Base-by-base conservation (phyloP, 371 early-diverging fungal species). In the Syncephalastrum racemosum region DNA sequence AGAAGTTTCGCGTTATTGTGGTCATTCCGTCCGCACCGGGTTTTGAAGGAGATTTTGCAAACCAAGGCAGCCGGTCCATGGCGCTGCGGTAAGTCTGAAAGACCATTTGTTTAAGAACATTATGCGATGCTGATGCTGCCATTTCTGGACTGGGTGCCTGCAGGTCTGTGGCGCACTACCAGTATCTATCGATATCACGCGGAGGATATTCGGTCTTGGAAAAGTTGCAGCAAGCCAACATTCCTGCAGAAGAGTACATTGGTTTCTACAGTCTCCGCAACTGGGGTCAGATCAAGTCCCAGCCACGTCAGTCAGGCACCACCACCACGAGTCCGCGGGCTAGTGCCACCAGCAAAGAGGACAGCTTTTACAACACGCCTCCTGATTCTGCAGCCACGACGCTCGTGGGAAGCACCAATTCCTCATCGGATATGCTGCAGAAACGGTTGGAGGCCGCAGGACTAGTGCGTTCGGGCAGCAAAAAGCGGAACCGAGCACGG, bases 1-100 rank as follows among this genome's bases (percentile, higher is more conserved):
- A 83, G 24, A 81, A 82, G 48, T 95, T 95, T 73, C 79, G 86
- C 39, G 88, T 93, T 7, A 88, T 92, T 62, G 87, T 97, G 16
- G 70, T 96, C 1, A 88, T 96, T 60, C 97, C 97, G 7, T 70
- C 90, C 41, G 84, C 94, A 56, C 97, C 97, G 1, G 93, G 92
- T 5, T 95, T 96, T 66, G 90, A 90, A 56, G 90, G 86, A 22
- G 93, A 91, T 54, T 79, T 96, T 58, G 70, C 72, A 53, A 81
- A 82, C 6, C 72, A 77, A 2, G 84, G 67, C 20, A 59, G 58
- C 23, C 54, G 58, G 55, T 70, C 76, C 16, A 76, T 76, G 76
- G 56, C 76, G 14, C 36, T 76, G 12, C 49, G 75, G 75, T 71
- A 63, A 41, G 36, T 44, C 15, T 18, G 45, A 59, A 31, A 47